Conservation (phyloP, 345 rosid species). For the Gossypium rotundifolium region DNA sequence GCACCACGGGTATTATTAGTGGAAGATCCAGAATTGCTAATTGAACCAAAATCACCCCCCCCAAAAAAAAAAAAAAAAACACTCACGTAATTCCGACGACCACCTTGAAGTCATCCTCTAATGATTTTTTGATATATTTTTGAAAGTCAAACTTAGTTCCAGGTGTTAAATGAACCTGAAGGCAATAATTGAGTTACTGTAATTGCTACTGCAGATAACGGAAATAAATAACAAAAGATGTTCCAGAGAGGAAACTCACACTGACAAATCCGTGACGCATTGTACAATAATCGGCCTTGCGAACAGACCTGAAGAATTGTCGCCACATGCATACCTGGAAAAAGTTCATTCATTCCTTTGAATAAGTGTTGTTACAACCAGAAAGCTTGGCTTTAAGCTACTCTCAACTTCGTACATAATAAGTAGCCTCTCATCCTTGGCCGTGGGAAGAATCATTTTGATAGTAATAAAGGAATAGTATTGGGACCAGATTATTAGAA, state of each 20-base stretch:
- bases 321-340: conserved; percentile 74
- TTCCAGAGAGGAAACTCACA: conserved; percentile 36
- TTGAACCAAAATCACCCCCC: neutral
- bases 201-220: neutral
- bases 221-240: neutral
- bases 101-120: conserved; percentile 95
- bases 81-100: conserved; percentile 85
- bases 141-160: conserved; percentile 86
- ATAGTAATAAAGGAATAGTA: too few relatives aligned
- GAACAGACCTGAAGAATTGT: conserved; percentile 76
- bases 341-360: neutral
- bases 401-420: too few relatives aligned
- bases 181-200: neutral
- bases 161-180: conserved; percentile 83
- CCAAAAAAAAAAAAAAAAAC: neutral
- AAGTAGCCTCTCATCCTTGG: too few relatives aligned
- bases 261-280: conserved; percentile 86
- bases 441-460: too few relatives aligned
- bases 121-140: conserved; percentile 78
- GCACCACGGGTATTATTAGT: conserved; percentile 14
- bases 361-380: too few relatives aligned
- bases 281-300: conserved; percentile 68
- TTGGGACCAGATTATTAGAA: too few relatives aligned
- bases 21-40: neutral
- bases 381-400: too few relatives aligned